Base-by-base conservation (phyloP, 1,139 yeast species). In the Scheffersomyces lignicola region DNA sequence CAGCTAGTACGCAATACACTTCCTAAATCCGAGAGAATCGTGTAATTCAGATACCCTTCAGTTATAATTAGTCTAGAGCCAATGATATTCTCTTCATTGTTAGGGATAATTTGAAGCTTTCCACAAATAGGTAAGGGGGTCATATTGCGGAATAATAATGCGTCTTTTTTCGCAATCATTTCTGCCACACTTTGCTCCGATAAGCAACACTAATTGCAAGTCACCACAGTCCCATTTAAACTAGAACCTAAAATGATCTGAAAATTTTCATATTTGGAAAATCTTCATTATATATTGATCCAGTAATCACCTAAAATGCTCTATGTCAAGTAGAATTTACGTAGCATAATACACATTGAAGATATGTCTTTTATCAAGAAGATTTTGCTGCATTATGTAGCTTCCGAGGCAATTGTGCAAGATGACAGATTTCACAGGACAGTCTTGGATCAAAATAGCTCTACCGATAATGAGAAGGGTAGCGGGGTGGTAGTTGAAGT, bases 321-420 rank as follows among this genome's bases (percentile, higher is more conserved):
- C n/a, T n/a, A n/a, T n/a, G n/a, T n/a, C n/a, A n/a, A n/a, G n/a
- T n/a, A n/a, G n/a, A n/a, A n/a, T n/a, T n/a, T n/a, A n/a, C n/a
- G n/a, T n/a, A n/a, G n/a, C n/a, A n/a, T n/a, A n/a, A n/a, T n/a
- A n/a, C n/a, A n/a, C n/a, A n/a, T n/a, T n/a, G n/a, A n/a, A n/a
- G n/a, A n/a, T n/a, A 25, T 26, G 29, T 26, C 29, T 8, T 15
- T 26, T 9, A 9, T 26, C 18, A 26, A 26, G 29, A 26, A 26
- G 10, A 26, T 26, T 6, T 18, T 10, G 5, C 9, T 16, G 11
- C 5, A 14, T 7, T 26, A 7, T 7, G 20, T 26, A 10, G 29
- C 29, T 5, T 26, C 29, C 11, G 29, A 26, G 18, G 20, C 18
- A 16, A 14, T 26, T 26, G 29, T 26, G n/a, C 18, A 26, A 15